Evolutionary conservation across 1,284 basidiomycete species (phyloP), one percentile per base, ranked within the genome.

Genomic region (Mycena citricolor): DNA sequence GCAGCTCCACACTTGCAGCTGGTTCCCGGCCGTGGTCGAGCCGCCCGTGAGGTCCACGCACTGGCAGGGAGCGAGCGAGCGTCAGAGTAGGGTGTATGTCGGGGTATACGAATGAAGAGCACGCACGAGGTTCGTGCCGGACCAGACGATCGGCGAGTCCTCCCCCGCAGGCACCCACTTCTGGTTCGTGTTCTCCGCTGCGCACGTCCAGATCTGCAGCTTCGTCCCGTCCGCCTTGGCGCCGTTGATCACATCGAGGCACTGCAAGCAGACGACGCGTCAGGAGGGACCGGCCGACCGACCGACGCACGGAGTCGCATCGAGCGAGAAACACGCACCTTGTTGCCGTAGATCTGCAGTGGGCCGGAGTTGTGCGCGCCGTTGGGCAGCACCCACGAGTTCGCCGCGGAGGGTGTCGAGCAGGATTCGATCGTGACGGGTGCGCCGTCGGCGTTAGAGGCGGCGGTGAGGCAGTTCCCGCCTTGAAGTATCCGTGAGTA

Each of bases 331-430:
- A 30, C 30, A 43, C 34, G 32, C 25, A 46, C 44, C 38, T 40
- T 46, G 38, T 46, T 33, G 3, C 38, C 44, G 32, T 34, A 46
- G 30, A 46, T 46, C 32, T 40, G 37, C 20, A 46, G 32, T 30
- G 37, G 10, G 19, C 44, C 44, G 33, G 28, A 32, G 25, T 32
- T 39, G 33, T 32, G 30, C 23, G 37, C 38, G 32, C 44, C 38
- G 26, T 41, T 46, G 24, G 44, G 44, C 17, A 46, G 38, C 26
- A 46, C 35, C 44, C 44, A 46, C 23, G 44, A 46, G 32, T 46
- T 46, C 22, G 26, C 32, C 26, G 37, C 24, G 28, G 44, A 40
- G 21, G 44, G 35, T 25, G 37, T 34, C 31, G 32, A 34, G 32
- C 44, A 46, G 29, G 38, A 33, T 33, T 46, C 32, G 23, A 46